Base-by-base conservation (phyloP, 495 filamentous ascomycete species). In the Usnea hakonensis region DNA sequence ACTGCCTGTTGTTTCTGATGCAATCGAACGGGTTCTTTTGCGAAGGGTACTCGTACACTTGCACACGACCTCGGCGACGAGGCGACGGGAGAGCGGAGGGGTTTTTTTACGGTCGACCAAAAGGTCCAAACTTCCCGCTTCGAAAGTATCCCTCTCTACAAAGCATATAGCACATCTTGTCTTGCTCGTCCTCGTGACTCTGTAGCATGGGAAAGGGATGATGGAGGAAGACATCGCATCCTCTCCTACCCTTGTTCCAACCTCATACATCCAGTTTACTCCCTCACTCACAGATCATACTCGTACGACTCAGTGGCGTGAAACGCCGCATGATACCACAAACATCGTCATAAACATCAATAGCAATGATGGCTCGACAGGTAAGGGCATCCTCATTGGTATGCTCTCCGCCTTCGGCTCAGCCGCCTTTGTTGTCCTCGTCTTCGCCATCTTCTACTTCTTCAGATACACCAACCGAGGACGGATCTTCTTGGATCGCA, bases 371-470 rank as follows among this genome's bases (percentile, higher is more conserved):
- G 77, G 76, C 43, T 85, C 83, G 16, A 85, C 82, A 63, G 84
- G 84, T 58, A 83, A 90, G 72, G 94, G 95, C 73, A 88, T 98
- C 67, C 78, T 97, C 71, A 97, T 98, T 71, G 94, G 92, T 63
- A 85, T 98, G 68, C 78, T 97, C 53, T 96, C 95, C n/a, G 94
- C 93, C 23, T 95, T 98, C 75, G 94, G 93, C 36, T 95, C 91
- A 43, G 94, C 92, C 13, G 83, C 85, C 10, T 79, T 97, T 38
- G 90, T 95, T 36, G 85, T 88, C 38, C 67, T 91, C 38, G 79
- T 97, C 55, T 86, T 96, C 64, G 83, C 87, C 56, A 77, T 93
- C 70, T 86, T 97, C 69, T 96, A 96, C 75, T 96, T 96, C 77
- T 94, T 97, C 75, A 82, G 87, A 73, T 93, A 95, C 76, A 97